A percentile compares a stretch with the other conserved stretches of the same genome.
Conservation (phyloP, 495 filamentous ascomycete genomes). For the Parachaetomium inaequale region DNA sequence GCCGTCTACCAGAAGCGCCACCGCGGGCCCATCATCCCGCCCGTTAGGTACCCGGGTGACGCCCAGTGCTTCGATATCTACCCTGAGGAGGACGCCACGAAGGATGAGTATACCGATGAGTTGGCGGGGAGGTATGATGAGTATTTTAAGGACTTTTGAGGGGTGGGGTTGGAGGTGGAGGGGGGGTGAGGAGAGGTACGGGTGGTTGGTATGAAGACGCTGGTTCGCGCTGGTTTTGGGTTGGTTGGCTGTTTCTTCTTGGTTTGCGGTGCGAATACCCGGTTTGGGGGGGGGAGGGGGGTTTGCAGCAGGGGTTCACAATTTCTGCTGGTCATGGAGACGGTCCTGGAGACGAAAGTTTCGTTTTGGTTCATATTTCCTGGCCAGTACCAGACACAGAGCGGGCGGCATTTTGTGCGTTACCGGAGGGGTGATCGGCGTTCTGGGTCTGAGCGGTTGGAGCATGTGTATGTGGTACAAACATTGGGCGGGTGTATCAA, state of each 20-base stretch:
- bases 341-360: not conserved
- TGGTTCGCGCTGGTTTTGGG: not conserved
- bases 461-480: not conserved
- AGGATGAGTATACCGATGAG: slow-evolving; percentile 66
- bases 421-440: not conserved
- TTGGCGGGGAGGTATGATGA: slow-evolving; percentile 69
- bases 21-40: slow-evolving; percentile 82
- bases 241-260: not conserved
- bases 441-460: not conserved
- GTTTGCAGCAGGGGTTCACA: not conserved
- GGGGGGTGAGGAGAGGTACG: not conserved
- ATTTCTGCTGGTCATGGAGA: not conserved
- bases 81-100: slow-evolving; percentile 53
- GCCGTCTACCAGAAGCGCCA: slow-evolving; percentile 66
- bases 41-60: slow-evolving; percentile 75
- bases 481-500: not conserved
- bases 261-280: slow-evolving; percentile 4
- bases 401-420: not conserved
- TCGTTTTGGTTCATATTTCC: not conserved
- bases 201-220: not conserved
- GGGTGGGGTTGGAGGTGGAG: not conserved
- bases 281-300: not conserved
- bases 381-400: not conserved
- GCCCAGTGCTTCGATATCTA: slow-evolving; percentile 90
- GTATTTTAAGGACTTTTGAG: slow-evolving; percentile 74